Evolutionary conservation across 1,139 yeast genomes (phyloP), one percentile per base, ranked within the genome.

Genomic region (Zygosaccharomyces sapae): DNA sequence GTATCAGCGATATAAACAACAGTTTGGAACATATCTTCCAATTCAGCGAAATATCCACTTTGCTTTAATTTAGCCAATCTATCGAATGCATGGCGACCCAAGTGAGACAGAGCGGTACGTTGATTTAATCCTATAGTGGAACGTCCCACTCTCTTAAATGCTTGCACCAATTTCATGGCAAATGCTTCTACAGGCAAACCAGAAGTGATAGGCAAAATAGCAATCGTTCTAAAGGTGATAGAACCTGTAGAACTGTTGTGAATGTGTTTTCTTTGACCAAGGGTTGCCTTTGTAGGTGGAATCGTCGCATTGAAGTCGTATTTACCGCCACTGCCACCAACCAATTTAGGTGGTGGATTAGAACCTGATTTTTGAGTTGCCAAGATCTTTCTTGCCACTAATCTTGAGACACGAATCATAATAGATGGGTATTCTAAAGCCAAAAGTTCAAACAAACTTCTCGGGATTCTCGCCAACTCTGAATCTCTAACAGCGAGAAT

Each of bases 81-180:
- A 65, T 88, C 96, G 70, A 92, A 92, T 0, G 98, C 97, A 67
- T 90, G 88, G 47, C 90, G 77, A 0, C 98, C 98, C 49, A 92
- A 71, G 64, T 86, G 92, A 2, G 79, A 77, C 50, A 92, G 70
- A 0, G 90, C 83, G 0, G 90, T 77, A 0, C 95, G 83, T 62
- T 89, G 95, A 57, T 89, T 89, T 20, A 92, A 70, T 0, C 89
- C 79, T 45, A 85, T 81, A 1, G 87, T 95, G 6, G 81, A 74
- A 43, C 86, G 76, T 2, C 89, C 90, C 45, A 86, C 86, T 16
- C 77, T 76, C 56, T 79, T 79, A 55, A 90, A 78, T 0, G 96
- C 87, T 13, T 73, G 70, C 0, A 83, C 80, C 45, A 92, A 72
- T 52, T 77, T 79, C 33, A 78, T 78, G 0, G 96, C 96, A 74